A percentile compares a stretch with the other conserved stretches of the same genome.
Conservation (phyloP, 2,329 filamentous ascomycete species). For the Fusarium sp. region DNA sequence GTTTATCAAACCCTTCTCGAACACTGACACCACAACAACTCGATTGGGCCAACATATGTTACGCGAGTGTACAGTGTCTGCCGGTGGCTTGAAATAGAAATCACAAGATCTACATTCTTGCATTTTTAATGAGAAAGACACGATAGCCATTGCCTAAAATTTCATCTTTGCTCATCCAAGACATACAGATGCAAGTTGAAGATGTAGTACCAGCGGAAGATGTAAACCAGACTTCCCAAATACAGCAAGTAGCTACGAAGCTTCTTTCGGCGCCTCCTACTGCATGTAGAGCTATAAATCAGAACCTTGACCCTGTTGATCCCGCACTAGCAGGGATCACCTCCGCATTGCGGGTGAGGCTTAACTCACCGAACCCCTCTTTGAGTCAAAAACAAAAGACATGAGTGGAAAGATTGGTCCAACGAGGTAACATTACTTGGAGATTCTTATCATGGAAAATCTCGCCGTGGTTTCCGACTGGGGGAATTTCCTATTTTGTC, state of each 20-base stretch:
- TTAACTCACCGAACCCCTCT: conserved; percentile 9
- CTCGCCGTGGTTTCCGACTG: not conserved
- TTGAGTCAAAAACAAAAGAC: not conserved
- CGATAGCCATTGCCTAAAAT: not conserved
- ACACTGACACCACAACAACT: conserved; percentile 2
- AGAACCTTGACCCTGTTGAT: not conserved
- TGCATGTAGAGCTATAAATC: conserved; percentile 3
- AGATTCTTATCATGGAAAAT: conserved; percentile 4
- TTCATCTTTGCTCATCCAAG: not conserved
- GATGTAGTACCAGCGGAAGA: conserved; percentile 5
- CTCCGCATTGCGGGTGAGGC: conserved; percentile 23
- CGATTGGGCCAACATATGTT: conserved; percentile 2
- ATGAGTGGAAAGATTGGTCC: conserved; percentile 21
- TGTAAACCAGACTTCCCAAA: not conserved
- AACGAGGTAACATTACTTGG: not conserved
- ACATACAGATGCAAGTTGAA: not conserved
- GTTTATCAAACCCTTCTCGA: not conserved
- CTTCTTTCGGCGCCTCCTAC: conserved; percentile 30
- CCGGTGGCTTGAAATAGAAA: not conserved
- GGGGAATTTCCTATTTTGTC: not conserved
- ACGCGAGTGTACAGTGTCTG: not conserved
- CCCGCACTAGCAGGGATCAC: conserved; percentile 4
- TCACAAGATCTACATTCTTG: conserved; percentile 19
- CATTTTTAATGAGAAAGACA: not conserved
- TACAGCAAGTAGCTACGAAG: conserved; percentile 18